phyloP scores from a whole-genome alignment of 257 asterid genomes.

The Euphrasia confusa region DNA sequence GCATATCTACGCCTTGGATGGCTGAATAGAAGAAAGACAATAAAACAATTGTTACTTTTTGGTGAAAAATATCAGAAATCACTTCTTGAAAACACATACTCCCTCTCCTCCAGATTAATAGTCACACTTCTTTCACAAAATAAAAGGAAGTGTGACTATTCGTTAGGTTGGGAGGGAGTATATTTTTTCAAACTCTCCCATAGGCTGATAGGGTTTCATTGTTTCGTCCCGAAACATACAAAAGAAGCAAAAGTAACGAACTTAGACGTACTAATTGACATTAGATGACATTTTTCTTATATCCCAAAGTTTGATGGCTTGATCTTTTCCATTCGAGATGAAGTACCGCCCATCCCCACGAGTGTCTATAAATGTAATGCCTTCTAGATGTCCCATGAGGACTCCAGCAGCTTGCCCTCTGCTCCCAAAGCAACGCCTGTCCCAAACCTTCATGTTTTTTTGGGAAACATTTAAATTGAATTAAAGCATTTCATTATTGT shows the following conservation, averaged over 20 bases:
- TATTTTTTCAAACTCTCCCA: too few species aligned
- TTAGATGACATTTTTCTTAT: constrained; percentile 91
- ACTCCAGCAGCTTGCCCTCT: constrained; percentile 71
- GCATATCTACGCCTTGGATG: constrained; percentile 37
- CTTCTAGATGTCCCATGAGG: constrained; percentile 89
- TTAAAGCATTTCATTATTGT: too few species aligned
- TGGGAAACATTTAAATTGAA: too few species aligned
- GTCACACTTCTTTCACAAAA: too few species aligned
- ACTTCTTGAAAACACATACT: too few species aligned
- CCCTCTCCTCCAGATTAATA: too few species aligned
- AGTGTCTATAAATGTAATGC: constrained; percentile 75
- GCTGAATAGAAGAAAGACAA: constrained; percentile 40
- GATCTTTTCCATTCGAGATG: constrained; percentile 97
- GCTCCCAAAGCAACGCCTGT: constrained; percentile 72
- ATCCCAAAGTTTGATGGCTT: constrained; percentile 91
- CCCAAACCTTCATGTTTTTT: constrained; percentile 66
- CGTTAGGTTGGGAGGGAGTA: too few species aligned
- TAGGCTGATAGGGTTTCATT: neutral
- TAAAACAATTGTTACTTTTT: too few species aligned
- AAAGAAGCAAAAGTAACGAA: constrained; percentile 14
- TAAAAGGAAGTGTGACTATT: too few species aligned
- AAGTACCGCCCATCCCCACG: constrained; percentile 97
- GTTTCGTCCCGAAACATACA: neutral
- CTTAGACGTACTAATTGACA: constrained; percentile 57
- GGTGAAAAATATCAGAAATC: too few species aligned